A percentile compares a stretch with the other conserved stretches of the same genome.
phyloP scores from a whole-genome alignment of 2,329 filamentous ascomycete genomes.

The Botryotinia calthae region DNA sequence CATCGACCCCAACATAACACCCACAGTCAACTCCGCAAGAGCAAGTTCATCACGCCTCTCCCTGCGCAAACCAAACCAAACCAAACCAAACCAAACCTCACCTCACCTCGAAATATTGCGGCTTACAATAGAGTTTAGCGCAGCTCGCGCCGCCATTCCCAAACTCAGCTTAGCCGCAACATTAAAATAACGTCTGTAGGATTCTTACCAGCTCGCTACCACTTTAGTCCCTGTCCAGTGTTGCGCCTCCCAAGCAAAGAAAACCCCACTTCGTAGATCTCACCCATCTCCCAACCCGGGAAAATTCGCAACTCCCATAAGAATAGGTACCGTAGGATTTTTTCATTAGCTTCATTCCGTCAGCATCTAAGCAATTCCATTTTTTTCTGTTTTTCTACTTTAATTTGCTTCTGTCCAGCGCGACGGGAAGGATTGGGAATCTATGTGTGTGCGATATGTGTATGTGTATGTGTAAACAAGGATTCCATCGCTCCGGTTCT shows the following conservation, averaged over 20 bases:
- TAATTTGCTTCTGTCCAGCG: neutral
- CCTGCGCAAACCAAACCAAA: neutral
- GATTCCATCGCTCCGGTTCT: neutral
- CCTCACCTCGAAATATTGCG: neutral
- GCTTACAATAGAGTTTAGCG: neutral
- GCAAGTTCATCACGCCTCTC: neutral
- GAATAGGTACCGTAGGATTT: constrained; percentile 8
- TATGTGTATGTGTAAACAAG: neutral
- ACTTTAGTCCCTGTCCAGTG: neutral
- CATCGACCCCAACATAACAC: neutral
- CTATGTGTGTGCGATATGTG: neutral
- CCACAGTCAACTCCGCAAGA: neutral
- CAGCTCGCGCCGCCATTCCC: neutral
- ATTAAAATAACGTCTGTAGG: constrained; percentile 21
- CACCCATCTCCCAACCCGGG: neutral
- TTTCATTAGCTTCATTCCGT: neutral
- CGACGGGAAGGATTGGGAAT: neutral
- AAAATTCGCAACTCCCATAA: neutral
- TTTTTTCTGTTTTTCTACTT: neutral
- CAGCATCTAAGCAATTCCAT: neutral
- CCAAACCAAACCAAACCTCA: too few relatives aligned
- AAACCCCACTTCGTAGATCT: neutral
- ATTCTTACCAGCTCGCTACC: neutral
- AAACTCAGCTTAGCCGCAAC: neutral
- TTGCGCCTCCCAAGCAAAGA: neutral